These are phyloP conservation scores for Phanerochaete sordida DNA, from an alignment of 768 basidiomycete genomes.

Conservation along the genomic window DNA sequence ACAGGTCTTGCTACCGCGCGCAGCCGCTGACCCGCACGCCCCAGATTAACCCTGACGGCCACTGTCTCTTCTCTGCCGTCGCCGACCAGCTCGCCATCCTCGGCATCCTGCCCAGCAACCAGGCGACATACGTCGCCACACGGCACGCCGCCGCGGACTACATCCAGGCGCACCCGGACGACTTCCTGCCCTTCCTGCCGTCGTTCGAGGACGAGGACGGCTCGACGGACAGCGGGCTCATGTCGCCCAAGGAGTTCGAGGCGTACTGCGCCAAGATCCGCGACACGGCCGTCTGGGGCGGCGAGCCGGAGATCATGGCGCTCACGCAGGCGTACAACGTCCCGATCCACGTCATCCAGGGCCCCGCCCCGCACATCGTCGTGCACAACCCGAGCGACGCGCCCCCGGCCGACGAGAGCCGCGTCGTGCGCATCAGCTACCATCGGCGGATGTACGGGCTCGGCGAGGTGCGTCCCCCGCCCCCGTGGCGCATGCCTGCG, in stretches of 20 bases:
- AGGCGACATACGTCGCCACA: conserved; percentile 57
- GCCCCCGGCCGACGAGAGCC: conserved; percentile 27
- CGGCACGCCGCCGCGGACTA: conserved; percentile 76
- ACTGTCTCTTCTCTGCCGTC: conserved; percentile 92
- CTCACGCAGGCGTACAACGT: conserved; percentile 76
- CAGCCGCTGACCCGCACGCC: not conserved
- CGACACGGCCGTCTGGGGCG: conserved; percentile 92
- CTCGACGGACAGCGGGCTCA: conserved; percentile 55
- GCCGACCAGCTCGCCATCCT: conserved; percentile 88
- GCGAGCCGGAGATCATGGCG: conserved; percentile 95
- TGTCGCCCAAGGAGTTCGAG: conserved; percentile 62
- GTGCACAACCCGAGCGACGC: conserved; percentile 61
- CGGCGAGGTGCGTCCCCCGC: conserved; percentile 69
- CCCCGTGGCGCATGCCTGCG: not conserved
- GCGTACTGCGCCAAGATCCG: conserved; percentile 77
- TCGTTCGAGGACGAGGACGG: conserved; percentile 72
- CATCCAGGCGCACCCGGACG: conserved; percentile 77
- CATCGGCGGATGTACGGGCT: conserved; percentile 93
- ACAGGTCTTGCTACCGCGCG: not conserved
- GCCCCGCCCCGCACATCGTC: conserved; percentile 77
- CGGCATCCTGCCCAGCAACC: conserved; percentile 51
- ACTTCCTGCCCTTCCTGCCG: conserved; percentile 92
- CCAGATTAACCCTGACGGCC: conserved; percentile 92
- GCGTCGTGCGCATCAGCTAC: conserved; percentile 75
- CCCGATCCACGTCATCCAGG: conserved; percentile 90